These are phyloP conservation scores for Leishmania gerbilli DNA, from an alignment of 208 protist species.

Conservation along the genomic window DNA sequence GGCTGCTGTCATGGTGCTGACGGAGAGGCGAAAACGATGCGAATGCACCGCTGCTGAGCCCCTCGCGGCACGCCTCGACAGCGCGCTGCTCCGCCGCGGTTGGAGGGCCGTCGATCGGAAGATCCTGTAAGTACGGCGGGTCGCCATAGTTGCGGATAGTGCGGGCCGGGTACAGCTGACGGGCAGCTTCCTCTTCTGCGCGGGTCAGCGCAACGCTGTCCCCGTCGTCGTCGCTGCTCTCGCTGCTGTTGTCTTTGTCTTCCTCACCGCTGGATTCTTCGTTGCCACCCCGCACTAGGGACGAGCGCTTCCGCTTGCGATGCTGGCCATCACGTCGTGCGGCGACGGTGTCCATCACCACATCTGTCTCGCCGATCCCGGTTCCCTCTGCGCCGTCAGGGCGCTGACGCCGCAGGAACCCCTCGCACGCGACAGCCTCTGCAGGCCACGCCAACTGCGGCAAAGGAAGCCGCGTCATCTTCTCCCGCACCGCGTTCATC, in stretches of 20 bases:
- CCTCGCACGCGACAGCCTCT: conserved; percentile 17
- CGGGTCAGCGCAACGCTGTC: conserved; percentile 22
- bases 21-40: background rate
- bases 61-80: conserved; percentile 22
- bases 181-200: conserved; percentile 18
- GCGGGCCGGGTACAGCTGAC: conserved; percentile 48
- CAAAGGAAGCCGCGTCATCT: conserved; percentile 22
- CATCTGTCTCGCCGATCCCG: background rate
- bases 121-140: conserved; percentile 31
- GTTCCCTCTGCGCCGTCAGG: background rate
- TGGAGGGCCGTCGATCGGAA: conserved; percentile 46
- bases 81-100: conserved; percentile 32
- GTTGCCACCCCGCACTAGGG: conserved; percentile 2
- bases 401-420: background rate
- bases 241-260: background rate
- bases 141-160: conserved; percentile 13
- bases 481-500: conserved; percentile 8
- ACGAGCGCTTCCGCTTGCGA: conserved; percentile 16
- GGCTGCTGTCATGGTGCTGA: background rate
- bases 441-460: conserved; percentile 25
- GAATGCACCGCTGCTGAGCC: conserved; percentile 3
- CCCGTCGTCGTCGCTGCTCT: conserved; percentile 16
- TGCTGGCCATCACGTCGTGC: background rate
- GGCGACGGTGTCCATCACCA: background rate
- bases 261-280: conserved; percentile 3